phyloP scores from a whole-genome alignment of 306 rosid genomes.

The Gastrolobium bilobum region DNA sequence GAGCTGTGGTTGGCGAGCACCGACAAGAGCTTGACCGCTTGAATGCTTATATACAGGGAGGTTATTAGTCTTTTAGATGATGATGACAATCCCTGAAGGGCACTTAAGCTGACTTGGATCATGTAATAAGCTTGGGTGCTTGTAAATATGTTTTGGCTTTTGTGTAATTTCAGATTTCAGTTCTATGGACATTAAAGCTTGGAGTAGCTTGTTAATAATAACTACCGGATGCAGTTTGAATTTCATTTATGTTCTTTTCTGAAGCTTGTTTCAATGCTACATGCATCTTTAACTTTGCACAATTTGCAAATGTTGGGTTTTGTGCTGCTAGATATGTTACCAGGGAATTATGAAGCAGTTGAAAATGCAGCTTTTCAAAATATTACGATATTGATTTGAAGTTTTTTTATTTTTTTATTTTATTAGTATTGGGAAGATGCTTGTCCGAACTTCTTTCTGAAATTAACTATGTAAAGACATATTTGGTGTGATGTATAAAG shows the following conservation, averaged over 20 bases:
- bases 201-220: conserved; percentile 51
- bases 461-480: too few species aligned
- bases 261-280: conserved; percentile 13
- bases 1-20: conserved; percentile 97
- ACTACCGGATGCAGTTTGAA: conserved; percentile 44
- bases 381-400: neutral
- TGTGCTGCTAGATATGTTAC: neutral
- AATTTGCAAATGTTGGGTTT: conserved; percentile 13
- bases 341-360: neutral
- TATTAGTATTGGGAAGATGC: too few species aligned
- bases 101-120: conserved; percentile 52
- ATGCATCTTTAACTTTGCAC: conserved; percentile 24
- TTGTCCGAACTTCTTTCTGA: too few species aligned
- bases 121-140: conserved; percentile 64
- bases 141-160: conserved; percentile 63
- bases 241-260: conserved; percentile 1
- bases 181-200: conserved; percentile 35
- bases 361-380: neutral
- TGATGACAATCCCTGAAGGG: conserved; percentile 50
- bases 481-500: too few species aligned
- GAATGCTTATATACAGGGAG: conserved; percentile 96
- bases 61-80: conserved; percentile 71
- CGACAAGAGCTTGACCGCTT: conserved; percentile 94
- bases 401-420: too few species aligned
- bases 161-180: conserved; percentile 30